A percentile compares a stretch with the other conserved stretches of the same genome.
phyloP scores from a whole-genome alignment of 1,139 yeast genomes.

The Yamadazyma dendronema region DNA sequence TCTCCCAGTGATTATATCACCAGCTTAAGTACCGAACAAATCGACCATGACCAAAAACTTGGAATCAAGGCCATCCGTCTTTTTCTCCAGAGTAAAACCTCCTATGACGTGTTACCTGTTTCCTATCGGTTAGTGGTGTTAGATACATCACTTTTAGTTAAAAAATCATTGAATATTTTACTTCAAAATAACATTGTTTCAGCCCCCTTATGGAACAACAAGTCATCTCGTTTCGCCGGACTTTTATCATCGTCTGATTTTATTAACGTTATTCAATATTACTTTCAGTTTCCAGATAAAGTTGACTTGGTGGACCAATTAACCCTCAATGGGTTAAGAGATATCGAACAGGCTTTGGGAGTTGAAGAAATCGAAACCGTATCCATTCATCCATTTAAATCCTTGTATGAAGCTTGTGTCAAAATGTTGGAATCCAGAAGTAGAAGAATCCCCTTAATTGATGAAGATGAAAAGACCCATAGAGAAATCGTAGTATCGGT shows the following conservation, averaged over 20 bases:
- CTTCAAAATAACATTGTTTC: slow-evolving; percentile 92
- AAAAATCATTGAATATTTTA: slow-evolving; percentile 85
- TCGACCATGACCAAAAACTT: slow-evolving; percentile 58
- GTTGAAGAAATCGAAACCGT: slow-evolving; percentile 86
- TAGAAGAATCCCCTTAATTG: slow-evolving; percentile 91
- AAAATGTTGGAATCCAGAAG: slow-evolving; percentile 89
- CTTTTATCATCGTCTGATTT: slow-evolving; percentile 89
- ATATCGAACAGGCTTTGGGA: slow-evolving; percentile 84
- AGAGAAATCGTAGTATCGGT: slow-evolving; percentile 95
- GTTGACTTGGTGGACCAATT: slow-evolving; percentile 86
- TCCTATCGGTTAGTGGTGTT: slow-evolving; percentile 89
- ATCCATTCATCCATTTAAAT: slow-evolving; percentile 87
- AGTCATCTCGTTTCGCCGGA: slow-evolving; percentile 90
- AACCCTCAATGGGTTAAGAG: slow-evolving; percentile 80
- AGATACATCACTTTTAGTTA: slow-evolving; percentile 87
- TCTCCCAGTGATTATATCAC: slow-evolving; percentile 42
- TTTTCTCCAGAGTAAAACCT: slow-evolving; percentile 85
- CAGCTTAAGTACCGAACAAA: slow-evolving; percentile 42
- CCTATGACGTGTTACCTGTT: slow-evolving; percentile 96
- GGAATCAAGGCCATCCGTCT: slow-evolving; percentile 78
- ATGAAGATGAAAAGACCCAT: slow-evolving; percentile 88
- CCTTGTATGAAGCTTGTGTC: slow-evolving; percentile 90
- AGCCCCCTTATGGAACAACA: slow-evolving; percentile 96
- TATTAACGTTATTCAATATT: slow-evolving; percentile 92
- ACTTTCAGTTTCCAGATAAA: slow-evolving; percentile 86